Base-by-base conservation (phyloP, 1,284 basidiomycete species). In the Cutaneotrichosporon arboriforme region DNA sequence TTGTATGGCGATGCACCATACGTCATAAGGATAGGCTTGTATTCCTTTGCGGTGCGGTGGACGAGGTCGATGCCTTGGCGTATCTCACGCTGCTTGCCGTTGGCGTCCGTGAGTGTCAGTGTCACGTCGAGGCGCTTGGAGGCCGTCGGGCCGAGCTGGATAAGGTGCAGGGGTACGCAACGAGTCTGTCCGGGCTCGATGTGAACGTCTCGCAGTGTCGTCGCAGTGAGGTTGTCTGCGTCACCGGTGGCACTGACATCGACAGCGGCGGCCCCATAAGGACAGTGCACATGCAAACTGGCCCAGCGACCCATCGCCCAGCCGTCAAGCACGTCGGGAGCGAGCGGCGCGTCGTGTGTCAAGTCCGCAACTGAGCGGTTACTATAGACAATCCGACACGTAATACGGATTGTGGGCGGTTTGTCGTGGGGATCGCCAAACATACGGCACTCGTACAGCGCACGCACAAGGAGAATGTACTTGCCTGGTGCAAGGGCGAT, bases 361-460 rank as follows among this genome's bases (percentile, higher is more conserved):
- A 31, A 64, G 35, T 0, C 61, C 64, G 0, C 49, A 26, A 2
- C 40, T 39, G 3, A 49, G 9, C 4, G 36, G 10, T 56, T 41
- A 34, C 66, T 64, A 4, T 55, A 26, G 39, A 54, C 54, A 10
- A 62, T 47, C 2, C 43, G 50, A 13, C 69, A n/a, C 18, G 60
- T 61, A 36, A 70, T 38, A 9, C 57, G 56, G 36, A 74, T 72
- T 4, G 40, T 51, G 1, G 69, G 69, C 18, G 59, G 43, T 14
- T 51, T 44, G 4, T 47, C 53, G 3, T 63, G 66, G 2, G 70
- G 69, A 57, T 73, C 72, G 2, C 71, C 71, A 59, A 73, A 74
- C 64, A 72, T 63, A 22, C 72, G 56, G 31, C 69, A 64, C 50
- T 74, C 72, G 55, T 74, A 74, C 38, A 65, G 44, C 2, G 64